phyloP scores from a whole-genome alignment of 1,139 yeast species.

The Saccharomyces hybrid region DNA sequence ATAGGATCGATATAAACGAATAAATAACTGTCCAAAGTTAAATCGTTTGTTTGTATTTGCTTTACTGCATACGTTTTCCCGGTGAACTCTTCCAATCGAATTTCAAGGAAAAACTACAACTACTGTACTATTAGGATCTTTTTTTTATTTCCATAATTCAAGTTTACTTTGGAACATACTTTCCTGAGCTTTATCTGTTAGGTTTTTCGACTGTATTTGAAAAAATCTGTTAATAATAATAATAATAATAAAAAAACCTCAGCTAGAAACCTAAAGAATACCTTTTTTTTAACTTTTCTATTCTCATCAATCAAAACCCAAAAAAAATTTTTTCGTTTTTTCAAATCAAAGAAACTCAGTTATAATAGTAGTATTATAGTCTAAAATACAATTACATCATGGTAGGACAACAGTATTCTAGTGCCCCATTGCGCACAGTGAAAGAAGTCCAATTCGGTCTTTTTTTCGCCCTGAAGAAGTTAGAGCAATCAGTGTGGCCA shows the following conservation, averaged over 20 bases:
- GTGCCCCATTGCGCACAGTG: slow-evolving; percentile 93
- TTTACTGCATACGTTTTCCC: not conserved
- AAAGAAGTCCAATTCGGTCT: slow-evolving; percentile 98
- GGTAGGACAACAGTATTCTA: slow-evolving; percentile 76
- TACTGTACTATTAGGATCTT: not conserved
- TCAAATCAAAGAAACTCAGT: not conserved
- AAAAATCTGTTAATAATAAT: not conserved
- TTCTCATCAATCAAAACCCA: not conserved
- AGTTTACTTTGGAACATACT: not conserved
- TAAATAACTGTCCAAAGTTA: not conserved
- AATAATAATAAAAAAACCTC: not conserved
- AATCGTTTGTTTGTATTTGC: not conserved
- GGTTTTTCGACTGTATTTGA: not conserved
- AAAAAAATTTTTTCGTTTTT: not conserved
- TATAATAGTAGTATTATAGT: not conserved
- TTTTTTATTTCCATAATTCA: not conserved
- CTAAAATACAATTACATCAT: slow-evolving; percentile 13
- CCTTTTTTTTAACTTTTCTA: not conserved
- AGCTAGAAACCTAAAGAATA: not conserved
- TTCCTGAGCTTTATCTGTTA: not conserved
- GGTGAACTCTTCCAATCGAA: not conserved
- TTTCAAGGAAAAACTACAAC: slow-evolving; percentile 4
- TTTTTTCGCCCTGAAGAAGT: slow-evolving; percentile 96
- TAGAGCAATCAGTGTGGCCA: slow-evolving; percentile 93
- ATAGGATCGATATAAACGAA: not conserved